Evolutionary conservation across 192 early-diverging fungal species (phyloP).

Genomic region (Mortierella alpina): DNA sequence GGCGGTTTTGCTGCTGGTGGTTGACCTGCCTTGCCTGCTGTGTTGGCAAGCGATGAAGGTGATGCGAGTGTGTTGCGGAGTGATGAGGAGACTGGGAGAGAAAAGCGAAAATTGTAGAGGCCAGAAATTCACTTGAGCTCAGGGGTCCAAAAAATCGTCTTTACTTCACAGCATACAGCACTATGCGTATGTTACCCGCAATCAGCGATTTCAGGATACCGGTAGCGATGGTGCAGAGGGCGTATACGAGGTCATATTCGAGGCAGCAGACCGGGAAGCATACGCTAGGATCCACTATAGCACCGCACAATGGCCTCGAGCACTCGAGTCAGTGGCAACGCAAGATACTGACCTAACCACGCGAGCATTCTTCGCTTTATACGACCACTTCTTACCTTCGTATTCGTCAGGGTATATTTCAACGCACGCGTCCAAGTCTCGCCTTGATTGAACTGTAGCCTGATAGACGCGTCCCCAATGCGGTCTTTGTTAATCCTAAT

Average conservation of each 20-base stretch:
- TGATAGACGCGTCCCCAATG: conserved; percentile 85
- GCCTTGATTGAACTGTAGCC: conserved; percentile 89
- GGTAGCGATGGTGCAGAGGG: conserved; percentile 47
- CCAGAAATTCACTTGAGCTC: too few relatives aligned
- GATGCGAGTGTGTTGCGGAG: too few relatives aligned
- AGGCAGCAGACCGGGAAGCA: conserved; percentile 37
- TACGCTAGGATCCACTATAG: conserved; percentile 50
- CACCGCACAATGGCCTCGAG: not conserved
- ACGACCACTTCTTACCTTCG: conserved; percentile 62
- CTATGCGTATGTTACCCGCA: conserved; percentile 6
- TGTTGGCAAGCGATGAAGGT: too few relatives aligned
- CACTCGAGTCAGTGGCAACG: not conserved
- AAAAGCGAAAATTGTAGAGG: too few relatives aligned
- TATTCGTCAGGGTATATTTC: conserved; percentile 87
- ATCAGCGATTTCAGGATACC: conserved; percentile 35
- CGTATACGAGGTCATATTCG: conserved; percentile 46
- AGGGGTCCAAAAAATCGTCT: too few relatives aligned
- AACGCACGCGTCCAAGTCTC: conserved; percentile 94
- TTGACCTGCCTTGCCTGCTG: too few relatives aligned
- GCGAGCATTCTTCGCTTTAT: not conserved
- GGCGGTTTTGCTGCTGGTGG: too few relatives aligned
- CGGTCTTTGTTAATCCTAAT: conserved; percentile 88
- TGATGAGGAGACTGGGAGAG: too few relatives aligned
- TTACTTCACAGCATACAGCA: too few relatives aligned
- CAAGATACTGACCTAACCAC: not conserved